phyloP scores from a whole-genome alignment of 2,329 filamentous ascomycete species.

The Chaetomiaceae sp. region DNA sequence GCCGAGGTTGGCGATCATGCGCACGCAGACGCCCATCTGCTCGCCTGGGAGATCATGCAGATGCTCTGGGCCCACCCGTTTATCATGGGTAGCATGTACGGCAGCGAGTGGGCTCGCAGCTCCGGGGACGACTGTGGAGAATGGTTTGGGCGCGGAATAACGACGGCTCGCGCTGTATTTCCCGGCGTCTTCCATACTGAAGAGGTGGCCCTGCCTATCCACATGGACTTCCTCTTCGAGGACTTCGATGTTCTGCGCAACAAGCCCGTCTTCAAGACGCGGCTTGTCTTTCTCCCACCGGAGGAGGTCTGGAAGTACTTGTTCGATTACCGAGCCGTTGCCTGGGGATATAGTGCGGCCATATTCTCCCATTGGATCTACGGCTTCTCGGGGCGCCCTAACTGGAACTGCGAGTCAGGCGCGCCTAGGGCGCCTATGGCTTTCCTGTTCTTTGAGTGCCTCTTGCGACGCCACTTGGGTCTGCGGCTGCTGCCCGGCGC shows the following conservation, averaged over 20 bases:
- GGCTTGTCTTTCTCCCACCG: not conserved
- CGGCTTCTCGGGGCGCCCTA: not conserved
- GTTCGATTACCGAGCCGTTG: not conserved
- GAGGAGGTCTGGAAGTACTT: not conserved
- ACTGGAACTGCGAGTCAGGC: not conserved
- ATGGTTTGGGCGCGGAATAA: not conserved
- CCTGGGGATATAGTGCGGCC: not conserved
- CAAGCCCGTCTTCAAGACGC: too few species aligned
- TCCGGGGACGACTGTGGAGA: not conserved
- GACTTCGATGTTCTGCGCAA: not conserved
- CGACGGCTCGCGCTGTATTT: not conserved
- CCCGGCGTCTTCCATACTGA: constrained; percentile 3
- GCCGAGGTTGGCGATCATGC: not conserved
- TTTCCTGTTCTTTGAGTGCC: not conserved
- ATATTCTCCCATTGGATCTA: not conserved
- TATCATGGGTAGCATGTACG: not conserved
- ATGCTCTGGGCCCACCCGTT: constrained; percentile 1
- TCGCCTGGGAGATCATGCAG: not conserved
- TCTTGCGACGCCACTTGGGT: not conserved
- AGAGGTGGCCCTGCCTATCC: not conserved
- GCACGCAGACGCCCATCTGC: not conserved
- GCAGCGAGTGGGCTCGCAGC: not conserved
- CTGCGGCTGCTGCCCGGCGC: not conserved
- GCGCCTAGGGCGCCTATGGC: not conserved
- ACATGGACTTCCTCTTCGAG: too few species aligned